Conservation (phyloP, 495 filamentous ascomycete genomes). For the Daldinia loculata region DNA sequence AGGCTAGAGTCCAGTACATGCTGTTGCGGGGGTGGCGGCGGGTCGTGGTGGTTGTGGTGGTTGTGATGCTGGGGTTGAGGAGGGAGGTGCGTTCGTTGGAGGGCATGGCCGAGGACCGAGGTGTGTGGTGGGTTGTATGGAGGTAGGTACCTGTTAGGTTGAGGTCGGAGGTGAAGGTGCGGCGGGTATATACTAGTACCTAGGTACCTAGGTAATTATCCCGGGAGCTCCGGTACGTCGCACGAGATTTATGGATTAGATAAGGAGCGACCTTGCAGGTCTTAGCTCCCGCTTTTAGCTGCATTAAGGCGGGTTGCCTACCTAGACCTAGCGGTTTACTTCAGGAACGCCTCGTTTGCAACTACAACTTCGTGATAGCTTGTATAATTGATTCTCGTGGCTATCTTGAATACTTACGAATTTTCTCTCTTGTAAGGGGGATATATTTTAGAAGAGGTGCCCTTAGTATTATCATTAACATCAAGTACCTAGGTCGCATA, state of each 20-base stretch:
- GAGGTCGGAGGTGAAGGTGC: background rate
- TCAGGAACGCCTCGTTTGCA: no score
- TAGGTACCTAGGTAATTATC: background rate
- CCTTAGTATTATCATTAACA: no score
- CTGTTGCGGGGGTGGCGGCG: slow-evolving; percentile 2
- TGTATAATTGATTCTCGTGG: no score
- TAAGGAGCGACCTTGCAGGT: background rate
- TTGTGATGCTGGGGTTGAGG: background rate
- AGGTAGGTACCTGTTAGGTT: background rate
- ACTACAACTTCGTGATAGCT: no score
- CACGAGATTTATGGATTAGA: background rate
- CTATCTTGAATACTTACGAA: no score
- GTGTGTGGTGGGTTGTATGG: background rate
- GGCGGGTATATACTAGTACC: background rate
- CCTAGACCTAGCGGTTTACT: background rate
- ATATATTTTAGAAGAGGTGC: no score
- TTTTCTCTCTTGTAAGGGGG: no score
- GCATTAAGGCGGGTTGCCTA: background rate
- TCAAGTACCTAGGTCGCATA: no score
- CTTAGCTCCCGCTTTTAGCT: background rate
- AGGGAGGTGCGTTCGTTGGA: slow-evolving; percentile 15
- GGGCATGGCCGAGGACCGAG: slow-evolving; percentile 15
- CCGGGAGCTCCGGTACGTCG: background rate
- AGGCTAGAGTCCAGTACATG: slow-evolving; percentile 66
- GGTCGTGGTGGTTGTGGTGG: background rate